A percentile compares a stretch with the other conserved stretches of the same genome.
Conservation (phyloP, 305 asterid genomes). For the Fraxinus ornus region DNA sequence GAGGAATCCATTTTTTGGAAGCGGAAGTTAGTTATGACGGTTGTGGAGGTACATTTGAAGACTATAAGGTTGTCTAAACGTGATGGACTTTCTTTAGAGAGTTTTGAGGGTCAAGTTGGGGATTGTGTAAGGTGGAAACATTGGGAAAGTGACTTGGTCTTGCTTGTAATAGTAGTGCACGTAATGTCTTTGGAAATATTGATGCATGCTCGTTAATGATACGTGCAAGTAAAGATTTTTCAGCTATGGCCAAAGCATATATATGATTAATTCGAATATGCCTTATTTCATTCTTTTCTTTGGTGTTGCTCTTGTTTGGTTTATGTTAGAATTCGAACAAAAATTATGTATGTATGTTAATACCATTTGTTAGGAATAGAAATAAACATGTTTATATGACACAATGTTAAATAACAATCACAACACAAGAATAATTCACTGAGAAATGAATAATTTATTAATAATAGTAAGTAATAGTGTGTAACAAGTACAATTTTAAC, state of each 20-base stretch:
- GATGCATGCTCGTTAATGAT: background rate
- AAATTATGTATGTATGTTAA: too few relatives aligned
- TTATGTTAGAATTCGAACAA: too few relatives aligned
- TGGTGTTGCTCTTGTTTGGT: too few relatives aligned
- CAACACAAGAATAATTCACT: too few relatives aligned
- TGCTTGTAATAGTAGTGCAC: conserved; percentile 39
- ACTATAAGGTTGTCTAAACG: conserved; percentile 1
- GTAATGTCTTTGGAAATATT: conserved; percentile 8
- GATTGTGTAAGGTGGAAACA: conserved; percentile 42
- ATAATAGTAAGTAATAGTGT: too few relatives aligned
- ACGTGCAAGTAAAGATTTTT: background rate
- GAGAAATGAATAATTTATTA: too few relatives aligned
- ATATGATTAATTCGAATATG: too few relatives aligned
- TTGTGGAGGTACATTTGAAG: conserved; percentile 1
- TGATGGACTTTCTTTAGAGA: conserved; percentile 43
- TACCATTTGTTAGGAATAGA: too few relatives aligned
- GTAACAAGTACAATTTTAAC: too few relatives aligned
- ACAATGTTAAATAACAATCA: too few relatives aligned
- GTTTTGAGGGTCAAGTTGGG: conserved; percentile 68
- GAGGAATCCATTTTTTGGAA: conserved; percentile 49
- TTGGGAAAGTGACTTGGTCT: background rate
- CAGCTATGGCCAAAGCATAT: background rate
- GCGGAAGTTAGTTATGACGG: conserved; percentile 23
- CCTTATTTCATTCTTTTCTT: too few relatives aligned
- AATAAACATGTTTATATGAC: too few relatives aligned